Base-by-base conservation (phyloP, 148 eudicot genomes). In the Fagopyrum tataricum region DNA sequence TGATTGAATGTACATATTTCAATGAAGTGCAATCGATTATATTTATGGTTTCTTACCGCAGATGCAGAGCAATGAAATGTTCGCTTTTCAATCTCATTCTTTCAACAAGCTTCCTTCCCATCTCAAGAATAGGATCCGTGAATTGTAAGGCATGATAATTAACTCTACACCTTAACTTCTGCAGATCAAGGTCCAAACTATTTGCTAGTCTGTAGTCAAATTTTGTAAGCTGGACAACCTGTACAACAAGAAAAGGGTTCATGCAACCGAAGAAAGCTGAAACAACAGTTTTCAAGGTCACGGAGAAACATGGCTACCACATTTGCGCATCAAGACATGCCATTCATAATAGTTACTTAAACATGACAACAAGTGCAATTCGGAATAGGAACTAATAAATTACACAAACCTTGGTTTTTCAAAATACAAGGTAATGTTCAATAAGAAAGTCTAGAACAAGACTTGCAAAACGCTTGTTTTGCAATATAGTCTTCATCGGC, bases 191-290 rank as follows among this genome's bases (percentile, higher is more conserved):
- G 74, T 87, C 88, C 68, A 95, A 89, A 75, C 87, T 85, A 78
- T 86, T 91, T 17, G 98, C 87, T 69, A 95, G 92, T 83, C 98
- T 85, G 80, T 91, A 95, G 78, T 95, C 98, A 77, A 91, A 91
- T 78, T 95, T 91, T 55, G 94, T 90, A 79, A 94, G 77, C 85
- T 95, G 97, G 81, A 95, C 79, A 21, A 88, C 98, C 98, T 94
- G 93, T 83, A 70, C 49, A 26, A 18, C 20, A 69, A 44, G 26
- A 69, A 42, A 42, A 42, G 72, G 37, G 12, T 14, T 31, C 7
- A 62, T 18, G 37, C 37, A 18, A 42, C 13, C 7, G 21, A 62
- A 24, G 24, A 20, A 20, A 9, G 14, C 10, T 23, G 41, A 23
- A n/a, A 58, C 11, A 31, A 31, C 37, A 31, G 37, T 31, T 31